Base-by-base conservation (phyloP, 1,284 basidiomycete genomes). In the Coniferiporia sulphurascens region DNA sequence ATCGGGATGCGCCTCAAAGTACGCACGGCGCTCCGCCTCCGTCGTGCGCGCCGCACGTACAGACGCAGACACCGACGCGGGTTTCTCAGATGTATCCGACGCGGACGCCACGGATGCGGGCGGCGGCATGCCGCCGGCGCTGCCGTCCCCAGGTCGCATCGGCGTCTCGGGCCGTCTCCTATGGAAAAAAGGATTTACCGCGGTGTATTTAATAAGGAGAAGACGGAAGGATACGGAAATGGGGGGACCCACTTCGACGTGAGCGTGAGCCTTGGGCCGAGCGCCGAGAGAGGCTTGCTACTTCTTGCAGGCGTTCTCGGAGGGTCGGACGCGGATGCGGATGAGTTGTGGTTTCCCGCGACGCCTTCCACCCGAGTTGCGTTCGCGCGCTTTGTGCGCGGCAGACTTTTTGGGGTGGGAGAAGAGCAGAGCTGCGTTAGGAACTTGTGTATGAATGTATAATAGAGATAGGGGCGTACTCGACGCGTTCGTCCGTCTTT, bases 1-100 rank as follows among this genome's bases (percentile, higher is more conserved):
- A n/a, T 63, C 59, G 2, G 63, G 49, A 43, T 65, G 62, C 27
- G 46, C 50, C 43, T 60, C 56, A 9, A 65, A 55, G 50, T 61
- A 53, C 27, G 62, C 45, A 27, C 56, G 58, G 38, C 64, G 45
- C 58, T 64, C 63, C 27, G 55, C 63, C 48, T 64, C 63, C 6
- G 63, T 64, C 19, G 52, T 59, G 6, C 48, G 56, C 21, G 45
- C 32, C 22, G 34, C 48, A 3, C 55, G 55, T 6, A 45, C 27
- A 36, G 45, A 35, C 15, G 27, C 56, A 6, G 46, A 50, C 12
- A 45, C 27, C 21, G 45, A 35, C 15, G 27, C 56, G 12, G 46
- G 38, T 32, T 45, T 58, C n/a, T 58, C 56, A 45, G 56, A 51
- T 15, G 48, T 46, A 32, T 62, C 60, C 13, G 60, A 38, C 4